Evolutionary conservation across 2,329 filamentous ascomycete species (phyloP).

Genomic region (Mycogone perniciosa): DNA sequence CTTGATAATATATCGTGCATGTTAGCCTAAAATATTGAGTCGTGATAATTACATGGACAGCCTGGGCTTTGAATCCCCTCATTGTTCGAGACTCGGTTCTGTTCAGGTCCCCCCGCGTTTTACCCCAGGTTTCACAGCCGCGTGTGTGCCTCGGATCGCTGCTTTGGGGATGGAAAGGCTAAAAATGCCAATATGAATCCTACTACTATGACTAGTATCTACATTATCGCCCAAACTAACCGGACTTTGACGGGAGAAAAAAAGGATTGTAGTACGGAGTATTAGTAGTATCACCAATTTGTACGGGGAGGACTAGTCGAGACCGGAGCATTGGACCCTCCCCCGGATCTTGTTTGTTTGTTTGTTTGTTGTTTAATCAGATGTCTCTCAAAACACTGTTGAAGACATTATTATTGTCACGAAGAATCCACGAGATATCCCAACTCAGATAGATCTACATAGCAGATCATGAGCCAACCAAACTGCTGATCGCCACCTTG

Average conservation of each 20-base stretch:
- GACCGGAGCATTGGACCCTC: constrained; percentile 4
- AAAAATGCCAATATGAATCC: no score
- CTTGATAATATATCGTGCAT: no score
- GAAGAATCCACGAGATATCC: no score
- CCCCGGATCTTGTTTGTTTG: neutral
- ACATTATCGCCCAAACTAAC: no score
- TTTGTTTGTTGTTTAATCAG: neutral
- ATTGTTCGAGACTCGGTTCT: neutral
- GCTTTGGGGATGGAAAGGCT: neutral
- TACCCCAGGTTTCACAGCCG: constrained; percentile 4
- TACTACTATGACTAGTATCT: no score
- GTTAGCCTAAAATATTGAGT: no score
- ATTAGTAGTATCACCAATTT: neutral
- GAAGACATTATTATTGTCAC: neutral
- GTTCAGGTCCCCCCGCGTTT: neutral
- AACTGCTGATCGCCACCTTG: no score
- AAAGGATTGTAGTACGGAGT: no score
- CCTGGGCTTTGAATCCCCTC: neutral
- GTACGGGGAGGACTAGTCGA: constrained; percentile 3
- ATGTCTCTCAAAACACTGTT: neutral
- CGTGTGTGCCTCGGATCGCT: constrained; percentile 8
- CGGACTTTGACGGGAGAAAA: no score
- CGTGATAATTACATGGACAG: neutral
- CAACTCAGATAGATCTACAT: no score
- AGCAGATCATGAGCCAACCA: no score